Evolutionary conservation across 257 asterid genomes (phyloP).

Genomic region (Catharanthus roseus): DNA sequence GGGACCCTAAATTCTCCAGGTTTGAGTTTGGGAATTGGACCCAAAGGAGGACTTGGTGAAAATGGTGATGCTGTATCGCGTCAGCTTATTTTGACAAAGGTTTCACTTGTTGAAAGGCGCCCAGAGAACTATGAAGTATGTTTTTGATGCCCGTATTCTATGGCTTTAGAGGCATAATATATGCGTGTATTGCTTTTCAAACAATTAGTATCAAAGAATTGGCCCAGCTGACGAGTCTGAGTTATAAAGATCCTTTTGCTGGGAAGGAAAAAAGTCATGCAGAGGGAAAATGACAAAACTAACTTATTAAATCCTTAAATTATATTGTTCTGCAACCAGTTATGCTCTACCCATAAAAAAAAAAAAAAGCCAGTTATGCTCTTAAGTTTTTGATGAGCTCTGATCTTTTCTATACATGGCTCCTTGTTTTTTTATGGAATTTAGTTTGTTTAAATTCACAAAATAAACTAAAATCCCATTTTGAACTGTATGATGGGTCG

Average conservation of each 20-base stretch:
- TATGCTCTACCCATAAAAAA: no score
- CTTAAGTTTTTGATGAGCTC: neutral
- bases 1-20: constrained; percentile 77
- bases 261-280: neutral
- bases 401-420: neutral
- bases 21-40: constrained; percentile 77
- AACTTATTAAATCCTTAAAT: neutral
- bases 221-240: neutral
- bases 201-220: neutral
- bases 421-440: neutral
- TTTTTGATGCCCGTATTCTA: constrained; percentile 17
- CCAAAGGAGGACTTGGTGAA: constrained; percentile 97
- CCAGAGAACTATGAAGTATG: constrained; percentile 99
- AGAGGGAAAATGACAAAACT: neutral
- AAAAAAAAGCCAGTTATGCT: neutral
- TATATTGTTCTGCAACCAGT: neutral
- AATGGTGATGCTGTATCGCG: constrained; percentile 92
- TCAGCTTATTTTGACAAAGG: constrained; percentile 89
- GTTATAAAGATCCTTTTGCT: neutral
- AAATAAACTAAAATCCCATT: neutral
- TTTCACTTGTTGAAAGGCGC: constrained; percentile 90
- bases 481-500: neutral
- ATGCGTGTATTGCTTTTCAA: constrained; percentile 3
- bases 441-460: neutral
- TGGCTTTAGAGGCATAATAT: constrained; percentile 14